These are phyloP conservation scores for Nothopassalora personata DNA, from an alignment of 2,329 filamentous ascomycete genomes.

Conservation along the genomic window DNA sequence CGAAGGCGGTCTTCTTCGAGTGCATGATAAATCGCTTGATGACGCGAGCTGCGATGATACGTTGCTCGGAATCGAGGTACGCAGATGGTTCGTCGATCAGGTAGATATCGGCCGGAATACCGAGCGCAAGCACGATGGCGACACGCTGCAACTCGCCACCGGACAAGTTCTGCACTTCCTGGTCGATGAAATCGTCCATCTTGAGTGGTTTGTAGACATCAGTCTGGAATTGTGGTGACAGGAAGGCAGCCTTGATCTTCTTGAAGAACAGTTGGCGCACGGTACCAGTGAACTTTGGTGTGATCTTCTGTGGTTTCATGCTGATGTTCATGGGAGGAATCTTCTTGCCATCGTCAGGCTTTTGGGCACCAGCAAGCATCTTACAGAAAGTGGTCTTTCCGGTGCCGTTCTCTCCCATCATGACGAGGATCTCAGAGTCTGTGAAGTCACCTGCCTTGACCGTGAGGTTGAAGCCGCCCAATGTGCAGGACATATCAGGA, in stretches of 20 bases:
- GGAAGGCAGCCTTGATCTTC: constrained; percentile 95
- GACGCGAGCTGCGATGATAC: constrained; percentile 93
- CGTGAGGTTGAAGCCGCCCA: constrained; percentile 78
- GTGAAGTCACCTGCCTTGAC: constrained; percentile 85
- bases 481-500: constrained; percentile 85
- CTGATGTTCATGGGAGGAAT: constrained; percentile 94
- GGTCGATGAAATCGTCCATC: constrained; percentile 98
- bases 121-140: constrained; percentile 93
- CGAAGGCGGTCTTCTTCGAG: constrained; percentile 97
- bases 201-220: constrained; percentile 99
- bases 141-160: constrained; percentile 99
- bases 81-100: constrained; percentile 96
- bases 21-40: constrained; percentile 99
- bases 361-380: constrained; percentile 85
- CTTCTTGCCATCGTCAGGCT: constrained; percentile 73
- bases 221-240: constrained; percentile 97
- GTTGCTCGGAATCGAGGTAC: constrained; percentile 97
- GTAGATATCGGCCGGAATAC: constrained; percentile 94
- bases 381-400: constrained; percentile 99
- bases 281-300: constrained; percentile 93
- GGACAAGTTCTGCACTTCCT: constrained; percentile 97
- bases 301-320: constrained; percentile 99
- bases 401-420: constrained; percentile 99
- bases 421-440: constrained; percentile 96
- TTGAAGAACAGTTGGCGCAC: constrained; percentile 99